Evolutionary conservation across 2,329 filamentous ascomycete species (phyloP), one percentile per base, ranked within the genome.

Genomic region (Raffaelea ambrosiae): DNA sequence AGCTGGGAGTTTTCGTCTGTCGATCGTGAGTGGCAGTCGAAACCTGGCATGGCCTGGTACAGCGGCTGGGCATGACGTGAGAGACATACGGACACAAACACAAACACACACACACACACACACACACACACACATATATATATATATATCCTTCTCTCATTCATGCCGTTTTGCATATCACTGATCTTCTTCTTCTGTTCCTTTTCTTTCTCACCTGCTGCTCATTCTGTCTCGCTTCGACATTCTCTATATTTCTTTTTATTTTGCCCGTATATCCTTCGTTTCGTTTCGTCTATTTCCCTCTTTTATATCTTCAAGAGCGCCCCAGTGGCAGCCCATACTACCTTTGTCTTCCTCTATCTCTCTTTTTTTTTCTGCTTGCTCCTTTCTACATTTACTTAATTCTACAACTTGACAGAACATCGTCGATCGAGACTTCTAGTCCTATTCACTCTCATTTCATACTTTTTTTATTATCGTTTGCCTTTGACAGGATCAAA

Each of bases 261-360:
- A n/a, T 48, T 38, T 35, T 35, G 21, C 13, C 29, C 23, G 26
- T 3, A 18, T 36, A 21, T 29, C 9, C 43, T 43, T 31, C 35
- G 22, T 14, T 22, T 43, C 5, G 41, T 43, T 35, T 47, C 44
- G 2, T 45, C 22, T n/a, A n/a, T n/a, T n/a, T n/a, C n/a, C n/a
- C n/a, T n/a, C n/a, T n/a, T 19, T 31, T 9, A 29, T 44, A 39
- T 11, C 38, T 48, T 40, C 31, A 19, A 41, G 29, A 49, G 55
- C 51, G 53, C 54, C 57, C 56, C 40, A 55, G 55, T 35, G 56
- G 56, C 52, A 52, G 53, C 54, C 39, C 40, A 45, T 42, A 42
- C 31, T 40, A 20, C 16, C 43, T n/a, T 21, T 14, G 7, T 22
- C 7, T 19, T 14, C 19, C 10, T 23, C 9, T n/a, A n/a, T n/a